Percentiles rank a stretch among this genome's conserved stretches.
Conservation (phyloP, 2,329 filamentous ascomycete genomes). For the Colletotrichum eremochloae region DNA sequence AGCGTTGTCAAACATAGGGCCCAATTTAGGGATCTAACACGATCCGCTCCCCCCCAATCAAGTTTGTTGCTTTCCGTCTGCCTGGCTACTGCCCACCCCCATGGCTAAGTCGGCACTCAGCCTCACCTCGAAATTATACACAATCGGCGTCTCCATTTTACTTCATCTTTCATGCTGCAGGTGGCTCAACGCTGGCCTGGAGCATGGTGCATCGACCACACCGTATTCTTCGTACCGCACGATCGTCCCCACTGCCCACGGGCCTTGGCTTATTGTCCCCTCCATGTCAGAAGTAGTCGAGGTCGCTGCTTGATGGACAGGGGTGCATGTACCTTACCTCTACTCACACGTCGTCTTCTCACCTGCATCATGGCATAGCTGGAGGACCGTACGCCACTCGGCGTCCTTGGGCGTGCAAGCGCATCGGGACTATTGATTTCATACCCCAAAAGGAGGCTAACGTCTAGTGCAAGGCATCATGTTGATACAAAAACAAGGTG, state of each 20-base stretch:
- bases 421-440: constrained; percentile 35
- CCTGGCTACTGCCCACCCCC: constrained; percentile 21
- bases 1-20: constrained; percentile 14
- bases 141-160: constrained; percentile 9
- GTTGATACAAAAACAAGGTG: constrained; percentile 21
- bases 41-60: constrained; percentile 11
- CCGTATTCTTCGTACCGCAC: constrained; percentile 23
- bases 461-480: background rate
- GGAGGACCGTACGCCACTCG: constrained; percentile 20
- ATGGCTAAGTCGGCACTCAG: constrained; percentile 25
- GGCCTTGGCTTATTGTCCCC: constrained; percentile 32
- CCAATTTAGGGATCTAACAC: constrained; percentile 37
- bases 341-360: constrained; percentile 28
- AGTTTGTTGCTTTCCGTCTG: constrained; percentile 28
- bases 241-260: constrained; percentile 14
- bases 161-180: constrained; percentile 6
- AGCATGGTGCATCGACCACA: constrained; percentile 8
- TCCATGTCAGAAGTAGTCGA: constrained; percentile 37
- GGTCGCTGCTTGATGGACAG: constrained; percentile 15
- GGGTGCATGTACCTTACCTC: constrained; percentile 34
- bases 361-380: constrained; percentile 28
- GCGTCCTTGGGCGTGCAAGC: constrained; percentile 29
- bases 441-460: constrained; percentile 15
- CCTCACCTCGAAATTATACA: constrained; percentile 21
- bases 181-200: background rate